Base-by-base conservation (phyloP, 768 basidiomycete species). In the Wakefieldia striispora region DNA sequence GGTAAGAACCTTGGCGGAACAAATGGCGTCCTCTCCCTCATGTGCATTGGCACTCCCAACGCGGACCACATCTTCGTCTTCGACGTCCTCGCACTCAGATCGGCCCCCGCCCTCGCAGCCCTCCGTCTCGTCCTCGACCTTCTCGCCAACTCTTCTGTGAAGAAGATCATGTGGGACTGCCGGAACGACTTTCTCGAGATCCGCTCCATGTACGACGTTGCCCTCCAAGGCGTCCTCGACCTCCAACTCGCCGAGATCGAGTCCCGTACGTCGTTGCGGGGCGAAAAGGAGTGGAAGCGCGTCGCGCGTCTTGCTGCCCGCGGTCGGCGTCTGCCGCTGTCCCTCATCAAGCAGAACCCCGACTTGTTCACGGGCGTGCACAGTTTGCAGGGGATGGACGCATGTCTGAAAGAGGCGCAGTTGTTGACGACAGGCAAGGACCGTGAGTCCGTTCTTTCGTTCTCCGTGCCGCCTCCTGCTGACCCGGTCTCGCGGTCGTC, bases 111-210 rank as follows among this genome's bases (percentile, higher is more conserved):
- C n/a, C 37, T 57, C 42, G 26, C 56, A 0, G 53, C 54, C 41
- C 56, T 73, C 17, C 49, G 57, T 2, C 50, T 49, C 16, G 50
- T 75, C 13, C 47, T 65, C 7, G 43, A 51, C 16, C 50, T 72
- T 13, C 65, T 76, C 42, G 54, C 51, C 20, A 58, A 67, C 33
- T 55, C 60, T 12, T 27, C 40, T 2, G 53, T 72, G 31, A 59
- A 62, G 26, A 76, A 75, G 55, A 53, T 76, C 51, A 69, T 72
- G 52, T 76, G 70, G 67, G 75, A 76, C 53, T 73, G 73, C 11
- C 64, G 74, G 2, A 68, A 68, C 57, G 75, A 75, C 55, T 72
- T 59, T 56, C 56, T 68, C 29, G 74, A 75, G 50, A 59, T 76
- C 3, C 53, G 24, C 9, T 44, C 61, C 16, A 41, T 53, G 1